These are phyloP conservation scores for Roridomyces roridus DNA, from an alignment of 768 basidiomycete genomes.

Conservation along the genomic window DNA sequence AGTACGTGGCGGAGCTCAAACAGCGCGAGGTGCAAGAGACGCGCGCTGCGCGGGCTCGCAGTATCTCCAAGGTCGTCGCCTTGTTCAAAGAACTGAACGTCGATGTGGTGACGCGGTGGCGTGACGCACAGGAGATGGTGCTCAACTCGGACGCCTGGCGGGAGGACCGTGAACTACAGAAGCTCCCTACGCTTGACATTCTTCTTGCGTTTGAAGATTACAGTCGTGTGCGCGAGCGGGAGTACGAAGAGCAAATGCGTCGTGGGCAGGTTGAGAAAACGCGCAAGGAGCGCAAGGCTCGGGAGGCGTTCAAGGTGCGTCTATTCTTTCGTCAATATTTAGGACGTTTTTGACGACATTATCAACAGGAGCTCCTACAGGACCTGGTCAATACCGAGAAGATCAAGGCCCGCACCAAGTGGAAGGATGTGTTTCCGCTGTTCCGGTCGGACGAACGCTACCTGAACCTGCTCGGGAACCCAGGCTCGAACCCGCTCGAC, in stretches of 20 bases:
- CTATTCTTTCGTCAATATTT: background rate
- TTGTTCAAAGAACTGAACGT: conserved; percentile 89
- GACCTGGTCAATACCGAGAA: conserved; percentile 69
- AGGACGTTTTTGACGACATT: background rate
- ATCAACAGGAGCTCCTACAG: conserved; percentile 68
- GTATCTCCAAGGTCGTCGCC: conserved; percentile 81
- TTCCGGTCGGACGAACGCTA: conserved; percentile 86
- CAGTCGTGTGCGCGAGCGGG: conserved; percentile 86
- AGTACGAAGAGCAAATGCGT: conserved; percentile 88
- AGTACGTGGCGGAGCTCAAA: conserved; percentile 87
- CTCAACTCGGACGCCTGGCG: conserved; percentile 65
- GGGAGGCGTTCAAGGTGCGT: conserved; percentile 89
- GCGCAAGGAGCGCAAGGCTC: conserved; percentile 84
- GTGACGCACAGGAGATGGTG: conserved; percentile 79
- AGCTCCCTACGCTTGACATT: conserved; percentile 73
- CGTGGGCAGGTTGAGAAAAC: conserved; percentile 83
- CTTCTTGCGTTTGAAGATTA: conserved; percentile 95
- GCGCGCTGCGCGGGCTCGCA: conserved; percentile 76
- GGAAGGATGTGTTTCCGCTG: conserved; percentile 86
- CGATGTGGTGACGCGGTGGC: conserved; percentile 94
- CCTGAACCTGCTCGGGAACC: conserved; percentile 85
- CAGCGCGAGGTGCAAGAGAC: conserved; percentile 89
- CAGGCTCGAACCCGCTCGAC: conserved; percentile 94
- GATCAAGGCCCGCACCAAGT: conserved; percentile 84
- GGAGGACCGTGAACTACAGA: background rate